phyloP scores from a whole-genome alignment of 345 rosid genomes.

The Moricandia arvensis region DNA sequence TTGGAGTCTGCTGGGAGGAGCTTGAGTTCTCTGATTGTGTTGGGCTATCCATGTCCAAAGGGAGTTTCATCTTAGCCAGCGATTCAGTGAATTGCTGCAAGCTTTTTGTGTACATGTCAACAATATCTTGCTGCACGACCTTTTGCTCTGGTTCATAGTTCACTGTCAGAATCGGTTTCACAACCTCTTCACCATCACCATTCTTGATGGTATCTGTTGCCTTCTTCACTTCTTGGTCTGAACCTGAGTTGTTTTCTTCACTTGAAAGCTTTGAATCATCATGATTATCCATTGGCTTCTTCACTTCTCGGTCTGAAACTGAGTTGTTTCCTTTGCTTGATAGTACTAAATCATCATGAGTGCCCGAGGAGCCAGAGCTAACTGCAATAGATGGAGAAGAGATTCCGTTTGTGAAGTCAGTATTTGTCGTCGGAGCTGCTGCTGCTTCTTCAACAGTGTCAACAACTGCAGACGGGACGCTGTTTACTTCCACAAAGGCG shows the following conservation, averaged over 20 bases:
- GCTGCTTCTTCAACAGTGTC: slow-evolving; percentile 37
- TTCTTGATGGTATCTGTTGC: slow-evolving; percentile 30
- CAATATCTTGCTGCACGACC: slow-evolving; percentile 88
- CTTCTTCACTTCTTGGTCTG: slow-evolving; percentile 34
- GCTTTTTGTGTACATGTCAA: slow-evolving; percentile 96
- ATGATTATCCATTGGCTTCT: slow-evolving; percentile 30
- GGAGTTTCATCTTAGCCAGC: slow-evolving; percentile 96
- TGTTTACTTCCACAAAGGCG: slow-evolving; percentile 50
- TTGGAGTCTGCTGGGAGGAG: slow-evolving; percentile 70
- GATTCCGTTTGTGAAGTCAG: slow-evolving; percentile 66
- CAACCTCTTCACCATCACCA: slow-evolving; percentile 37
- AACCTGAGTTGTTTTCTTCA: slow-evolving; percentile 41
- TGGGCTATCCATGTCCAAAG: slow-evolving; percentile 69
- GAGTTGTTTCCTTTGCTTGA: slow-evolving; percentile 38
- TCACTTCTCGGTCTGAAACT: slow-evolving; percentile 41
- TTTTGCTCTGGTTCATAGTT: slow-evolving; percentile 63
- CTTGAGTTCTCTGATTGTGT: slow-evolving; percentile 79
- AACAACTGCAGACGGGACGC: slow-evolving; percentile 39
- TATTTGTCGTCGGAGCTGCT: slow-evolving; percentile 60
- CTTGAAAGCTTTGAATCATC: slow-evolving; percentile 35
- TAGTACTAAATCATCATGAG: slow-evolving; percentile 48
- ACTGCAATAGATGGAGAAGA: slow-evolving; percentile 57
- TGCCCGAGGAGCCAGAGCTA: slow-evolving; percentile 31
- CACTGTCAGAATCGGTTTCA: slow-evolving; percentile 52
- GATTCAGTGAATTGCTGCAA: slow-evolving; percentile 99